Evolutionary conservation across 768 basidiomycete species (phyloP).

Genomic region (Lactarius quietus): DNA sequence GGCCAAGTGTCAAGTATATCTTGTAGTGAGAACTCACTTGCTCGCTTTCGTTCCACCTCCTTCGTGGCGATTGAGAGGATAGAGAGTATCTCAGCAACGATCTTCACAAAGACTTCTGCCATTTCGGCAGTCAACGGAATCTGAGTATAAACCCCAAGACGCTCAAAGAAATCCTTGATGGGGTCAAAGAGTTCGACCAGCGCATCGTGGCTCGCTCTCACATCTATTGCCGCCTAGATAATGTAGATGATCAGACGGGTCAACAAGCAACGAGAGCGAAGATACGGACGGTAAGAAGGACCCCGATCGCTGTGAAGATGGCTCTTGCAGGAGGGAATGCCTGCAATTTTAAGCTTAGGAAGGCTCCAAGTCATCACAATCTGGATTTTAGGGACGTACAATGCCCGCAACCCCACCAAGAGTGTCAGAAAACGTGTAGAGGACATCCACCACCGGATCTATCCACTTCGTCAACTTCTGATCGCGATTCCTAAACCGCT

Average conservation of each 20-base stretch:
- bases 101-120: neutral
- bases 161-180: neutral
- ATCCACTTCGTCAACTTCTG: conserved; percentile 8
- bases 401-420: neutral
- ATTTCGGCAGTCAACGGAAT: neutral
- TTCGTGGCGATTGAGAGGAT: neutral
- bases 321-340: no score
- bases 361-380: no score
- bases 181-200: no score
- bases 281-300: no score
- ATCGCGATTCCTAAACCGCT: neutral
- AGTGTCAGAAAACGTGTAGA: neutral
- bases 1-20: neutral
- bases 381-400: no score
- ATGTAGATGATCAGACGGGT: no score
- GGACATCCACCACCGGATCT: neutral
- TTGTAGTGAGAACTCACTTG: neutral
- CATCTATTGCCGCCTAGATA: no score
- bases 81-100: neutral
- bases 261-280: no score
- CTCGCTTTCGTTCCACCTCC: neutral
- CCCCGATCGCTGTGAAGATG: no score
- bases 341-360: no score
- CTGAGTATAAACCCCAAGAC: neutral
- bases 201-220: no score